Percentiles rank a stretch among this genome's conserved stretches.
phyloP scores from a whole-genome alignment of 2,329 filamentous ascomycete genomes.

The Aureobasidium sp. region DNA sequence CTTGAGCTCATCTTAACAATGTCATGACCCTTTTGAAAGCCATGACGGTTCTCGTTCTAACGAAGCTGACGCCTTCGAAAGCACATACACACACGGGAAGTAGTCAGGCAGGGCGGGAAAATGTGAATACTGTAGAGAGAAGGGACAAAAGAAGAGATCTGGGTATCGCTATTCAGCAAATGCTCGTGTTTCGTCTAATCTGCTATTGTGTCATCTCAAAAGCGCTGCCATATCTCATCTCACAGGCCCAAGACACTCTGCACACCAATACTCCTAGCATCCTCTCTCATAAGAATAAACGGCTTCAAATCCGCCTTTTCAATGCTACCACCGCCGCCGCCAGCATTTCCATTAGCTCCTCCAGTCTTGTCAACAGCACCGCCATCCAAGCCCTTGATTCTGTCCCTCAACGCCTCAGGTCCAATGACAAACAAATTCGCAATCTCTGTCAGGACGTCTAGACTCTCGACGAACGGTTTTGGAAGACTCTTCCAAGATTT shows the following conservation, averaged over 20 bases:
- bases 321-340: conserved; percentile 25
- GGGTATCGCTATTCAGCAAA: too few species aligned
- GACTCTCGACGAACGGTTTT: conserved; percentile 37
- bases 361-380: not conserved
- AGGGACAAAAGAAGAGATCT: too few species aligned
- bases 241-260: conserved; percentile 62
- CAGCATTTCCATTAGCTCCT: conserved; percentile 12
- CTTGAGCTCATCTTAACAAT: too few species aligned
- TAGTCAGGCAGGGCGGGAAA: too few species aligned
- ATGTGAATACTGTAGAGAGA: too few species aligned
- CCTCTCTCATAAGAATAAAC: conserved; percentile 79
- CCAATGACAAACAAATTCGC: conserved; percentile 94
- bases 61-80: too few species aligned
- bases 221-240: not conserved
- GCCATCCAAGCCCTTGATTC: conserved; percentile 35
- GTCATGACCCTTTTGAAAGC: too few species aligned
- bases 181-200: too few species aligned
- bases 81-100: too few species aligned
- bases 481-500: conserved; percentile 63
- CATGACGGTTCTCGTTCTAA: too few species aligned
- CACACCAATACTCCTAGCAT: conserved; percentile 70
- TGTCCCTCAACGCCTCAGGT: conserved; percentile 43
- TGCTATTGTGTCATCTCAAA: too few species aligned
- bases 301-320: conserved; percentile 57
- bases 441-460: conserved; percentile 87